Evolutionary conservation across 768 basidiomycete genomes (phyloP).

Genomic region (Hericium erinaceus): DNA sequence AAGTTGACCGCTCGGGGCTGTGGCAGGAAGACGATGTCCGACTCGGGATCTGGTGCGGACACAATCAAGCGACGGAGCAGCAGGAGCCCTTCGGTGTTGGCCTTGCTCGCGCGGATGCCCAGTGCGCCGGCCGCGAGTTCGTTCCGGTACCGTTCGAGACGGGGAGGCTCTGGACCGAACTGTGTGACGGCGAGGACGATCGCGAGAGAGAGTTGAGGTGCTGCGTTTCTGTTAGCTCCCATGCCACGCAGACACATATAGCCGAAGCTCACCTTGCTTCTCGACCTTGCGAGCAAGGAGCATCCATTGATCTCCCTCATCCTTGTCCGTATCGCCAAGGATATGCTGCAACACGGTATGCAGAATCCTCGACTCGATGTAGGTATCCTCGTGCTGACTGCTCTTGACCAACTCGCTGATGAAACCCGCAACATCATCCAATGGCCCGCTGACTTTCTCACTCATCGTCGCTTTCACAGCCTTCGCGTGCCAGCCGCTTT

Average conservation of each 20-base stretch:
- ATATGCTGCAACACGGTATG: constrained; percentile 49
- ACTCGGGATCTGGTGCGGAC: constrained; percentile 68
- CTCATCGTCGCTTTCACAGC: constrained; percentile 29
- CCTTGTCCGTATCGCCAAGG: constrained; percentile 45
- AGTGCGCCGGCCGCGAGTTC: constrained; percentile 79
- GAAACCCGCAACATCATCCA: constrained; percentile 23
- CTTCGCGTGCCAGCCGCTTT: constrained; percentile 41
- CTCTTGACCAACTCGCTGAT: constrained; percentile 23
- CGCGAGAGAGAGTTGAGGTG: constrained; percentile 58
- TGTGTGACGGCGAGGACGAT: constrained; percentile 53
- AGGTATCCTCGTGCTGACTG: constrained; percentile 31
- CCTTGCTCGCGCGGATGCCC: constrained; percentile 51
- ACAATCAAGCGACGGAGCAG: constrained; percentile 61
- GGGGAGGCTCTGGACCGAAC: constrained; percentile 57
- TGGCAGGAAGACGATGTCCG: constrained; percentile 76
- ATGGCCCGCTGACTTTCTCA: constrained; percentile 14
- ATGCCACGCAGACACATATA: not conserved
- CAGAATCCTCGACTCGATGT: constrained; percentile 52
- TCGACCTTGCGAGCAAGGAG: constrained; percentile 55
- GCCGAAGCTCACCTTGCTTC: constrained; percentile 39
- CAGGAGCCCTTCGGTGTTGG: constrained; percentile 61
- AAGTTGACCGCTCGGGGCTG: constrained; percentile 81
- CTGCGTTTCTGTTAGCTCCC: constrained; percentile 28
- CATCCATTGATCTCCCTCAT: constrained; percentile 75
- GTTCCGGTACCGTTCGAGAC: constrained; percentile 76